Conservation (phyloP, 257 asterid genomes). For the Fraxinus pennsylvanica region DNA sequence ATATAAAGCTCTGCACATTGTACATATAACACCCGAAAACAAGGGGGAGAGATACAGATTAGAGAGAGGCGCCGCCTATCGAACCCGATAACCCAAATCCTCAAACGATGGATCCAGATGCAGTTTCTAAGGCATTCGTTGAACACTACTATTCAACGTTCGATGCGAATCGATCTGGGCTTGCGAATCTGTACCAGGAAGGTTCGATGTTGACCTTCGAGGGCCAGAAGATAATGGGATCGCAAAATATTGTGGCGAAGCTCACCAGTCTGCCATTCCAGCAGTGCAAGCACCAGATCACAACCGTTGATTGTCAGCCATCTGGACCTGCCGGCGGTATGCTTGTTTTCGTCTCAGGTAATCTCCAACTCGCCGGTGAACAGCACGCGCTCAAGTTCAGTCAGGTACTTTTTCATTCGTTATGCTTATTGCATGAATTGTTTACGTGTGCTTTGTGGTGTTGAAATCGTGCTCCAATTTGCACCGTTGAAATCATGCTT, state of each 20-base stretch:
- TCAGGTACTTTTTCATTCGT: conserved; percentile 27
- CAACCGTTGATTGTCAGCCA: conserved; percentile 52
- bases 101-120: conserved; percentile 43
- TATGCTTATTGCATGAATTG: neutral
- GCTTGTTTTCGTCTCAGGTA: conserved; percentile 52
- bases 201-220: conserved; percentile 42
- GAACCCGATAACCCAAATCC: neutral
- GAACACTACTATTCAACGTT: conserved; percentile 46
- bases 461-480: neutral
- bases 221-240: conserved; percentile 45
- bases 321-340: conserved; percentile 50
- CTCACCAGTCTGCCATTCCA: conserved; percentile 47
- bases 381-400: conserved; percentile 50
- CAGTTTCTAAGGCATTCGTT: conserved; percentile 43
- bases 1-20: too few relatives aligned
- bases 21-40: too few relatives aligned
- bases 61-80: neutral
- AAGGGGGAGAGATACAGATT: too few relatives aligned
- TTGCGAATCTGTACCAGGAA: conserved; percentile 43
- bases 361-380: conserved; percentile 47
- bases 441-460: too few relatives aligned
- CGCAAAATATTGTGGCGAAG: conserved; percentile 37
- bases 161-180: conserved; percentile 38
- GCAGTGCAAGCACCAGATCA: conserved; percentile 51
- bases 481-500: neutral